phyloP scores from a whole-genome alignment of 2,329 filamentous ascomycete genomes.

The Botrytis porri region DNA sequence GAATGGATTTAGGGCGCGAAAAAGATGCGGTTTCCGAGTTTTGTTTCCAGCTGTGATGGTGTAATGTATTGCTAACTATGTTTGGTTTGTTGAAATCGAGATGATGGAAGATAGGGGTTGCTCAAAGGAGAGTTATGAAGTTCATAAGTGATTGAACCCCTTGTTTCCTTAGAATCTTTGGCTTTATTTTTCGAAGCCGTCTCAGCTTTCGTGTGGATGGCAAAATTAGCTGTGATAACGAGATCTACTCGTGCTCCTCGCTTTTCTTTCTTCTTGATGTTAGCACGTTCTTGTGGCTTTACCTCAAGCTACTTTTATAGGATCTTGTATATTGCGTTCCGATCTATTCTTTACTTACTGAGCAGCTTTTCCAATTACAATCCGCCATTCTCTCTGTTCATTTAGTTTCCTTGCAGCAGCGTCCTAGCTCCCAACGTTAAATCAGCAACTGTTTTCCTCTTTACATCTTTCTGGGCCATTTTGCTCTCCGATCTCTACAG shows the following conservation, averaged over 20 bases:
- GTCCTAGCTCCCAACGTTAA: not conserved
- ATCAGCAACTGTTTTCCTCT: not conserved
- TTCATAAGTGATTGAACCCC: not conserved
- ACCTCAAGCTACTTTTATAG: not conserved
- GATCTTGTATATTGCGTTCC: not conserved
- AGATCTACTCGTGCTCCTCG: not conserved
- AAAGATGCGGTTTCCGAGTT: not conserved
- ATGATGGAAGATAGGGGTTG: too few species aligned
- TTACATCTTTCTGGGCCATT: not conserved
- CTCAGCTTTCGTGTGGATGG: too few species aligned
- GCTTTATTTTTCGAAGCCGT: not conserved
- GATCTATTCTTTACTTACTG: not conserved
- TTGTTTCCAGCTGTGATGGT: too few species aligned
- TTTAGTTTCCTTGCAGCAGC: not conserved
- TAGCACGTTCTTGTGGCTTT: not conserved
- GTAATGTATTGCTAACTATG: too few species aligned
- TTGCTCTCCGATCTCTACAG: not conserved
- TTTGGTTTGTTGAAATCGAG: too few species aligned
- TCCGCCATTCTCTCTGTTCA: not conserved
- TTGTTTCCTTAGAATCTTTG: not conserved
- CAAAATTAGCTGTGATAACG: not conserved
- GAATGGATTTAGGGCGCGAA: not conserved
- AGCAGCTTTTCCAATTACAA: not conserved
- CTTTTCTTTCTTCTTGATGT: not conserved
- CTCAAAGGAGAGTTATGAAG: too few species aligned